Conservation (phyloP, 805 yeast species). For the Hanseniaspora hatyaiensis region DNA sequence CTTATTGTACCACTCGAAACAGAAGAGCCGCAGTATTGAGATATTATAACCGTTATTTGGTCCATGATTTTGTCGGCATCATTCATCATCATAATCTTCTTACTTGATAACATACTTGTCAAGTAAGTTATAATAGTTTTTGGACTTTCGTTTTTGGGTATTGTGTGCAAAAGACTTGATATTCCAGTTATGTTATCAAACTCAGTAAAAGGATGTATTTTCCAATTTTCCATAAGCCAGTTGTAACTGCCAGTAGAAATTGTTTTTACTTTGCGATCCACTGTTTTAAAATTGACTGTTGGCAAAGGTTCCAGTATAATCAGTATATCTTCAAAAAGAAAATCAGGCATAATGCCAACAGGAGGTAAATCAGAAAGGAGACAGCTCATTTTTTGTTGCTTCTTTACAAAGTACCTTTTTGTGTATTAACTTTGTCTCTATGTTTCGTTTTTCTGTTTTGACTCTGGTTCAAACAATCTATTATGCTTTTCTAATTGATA, state of each 20-base stretch:
- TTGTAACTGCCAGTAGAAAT: slow-evolving; percentile 26
- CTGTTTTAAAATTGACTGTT: slow-evolving; percentile 35
- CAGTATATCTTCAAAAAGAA: slow-evolving; percentile 36
- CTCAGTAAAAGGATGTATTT: slow-evolving; percentile 20
- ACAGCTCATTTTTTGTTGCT: background rate
- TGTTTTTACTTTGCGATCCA: background rate
- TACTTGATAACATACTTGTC: background rate
- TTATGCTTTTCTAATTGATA: too few relatives aligned
- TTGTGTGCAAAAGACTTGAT: background rate
- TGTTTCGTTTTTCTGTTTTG: too few relatives aligned
- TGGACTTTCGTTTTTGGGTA: background rate
- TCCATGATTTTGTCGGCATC: background rate
- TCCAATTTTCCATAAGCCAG: slow-evolving; percentile 38
- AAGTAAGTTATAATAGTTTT: background rate
- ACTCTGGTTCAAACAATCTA: too few relatives aligned
- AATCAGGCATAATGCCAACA: slow-evolving; percentile 36
- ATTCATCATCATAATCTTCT: background rate
- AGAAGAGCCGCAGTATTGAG: slow-evolving; percentile 11
- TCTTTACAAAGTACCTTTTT: background rate
- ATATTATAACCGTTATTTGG: background rate
- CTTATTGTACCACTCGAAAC: slow-evolving; percentile 1
- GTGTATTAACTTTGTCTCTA: too few relatives aligned
- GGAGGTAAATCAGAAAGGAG: slow-evolving; percentile 47
- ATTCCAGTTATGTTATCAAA: background rate
- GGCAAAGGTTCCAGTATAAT: slow-evolving; percentile 39